Evolutionary conservation across 2,329 filamentous ascomycete genomes (phyloP).

Genomic region (Beauveria caledonica): DNA sequence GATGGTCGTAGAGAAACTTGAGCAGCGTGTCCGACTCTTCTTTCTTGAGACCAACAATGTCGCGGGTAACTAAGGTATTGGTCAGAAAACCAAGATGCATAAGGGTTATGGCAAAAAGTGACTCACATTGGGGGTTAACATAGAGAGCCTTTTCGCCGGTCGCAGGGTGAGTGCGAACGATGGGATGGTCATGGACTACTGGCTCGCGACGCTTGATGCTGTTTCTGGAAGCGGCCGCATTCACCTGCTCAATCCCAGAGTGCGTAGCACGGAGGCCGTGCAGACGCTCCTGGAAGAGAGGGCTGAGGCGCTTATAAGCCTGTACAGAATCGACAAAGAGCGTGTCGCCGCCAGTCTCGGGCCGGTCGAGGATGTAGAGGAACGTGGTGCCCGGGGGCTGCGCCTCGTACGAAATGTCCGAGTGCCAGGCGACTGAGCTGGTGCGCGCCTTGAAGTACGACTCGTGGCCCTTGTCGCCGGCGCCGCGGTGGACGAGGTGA

Average conservation of each 20-base stretch:
- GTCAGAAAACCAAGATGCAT: background rate
- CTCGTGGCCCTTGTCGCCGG: slow-evolving; percentile 31
- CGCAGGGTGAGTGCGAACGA: slow-evolving; percentile 66
- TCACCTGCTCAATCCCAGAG: slow-evolving; percentile 67
- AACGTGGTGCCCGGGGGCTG: slow-evolving; percentile 81
- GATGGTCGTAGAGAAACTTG: slow-evolving; percentile 52
- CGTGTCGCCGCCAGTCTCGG: slow-evolving; percentile 68
- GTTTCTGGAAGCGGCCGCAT: slow-evolving; percentile 50
- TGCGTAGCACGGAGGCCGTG: slow-evolving; percentile 71
- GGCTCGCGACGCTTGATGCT: slow-evolving; percentile 66
- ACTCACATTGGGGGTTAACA: slow-evolving; percentile 65
- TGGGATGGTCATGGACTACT: slow-evolving; percentile 56
- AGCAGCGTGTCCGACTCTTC: slow-evolving; percentile 68
- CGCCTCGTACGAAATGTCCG: slow-evolving; percentile 71
- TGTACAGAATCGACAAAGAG: slow-evolving; percentile 66
- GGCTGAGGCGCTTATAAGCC: slow-evolving; percentile 68
- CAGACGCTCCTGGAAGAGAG: slow-evolving; percentile 64
- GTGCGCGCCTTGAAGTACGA: slow-evolving; percentile 59
- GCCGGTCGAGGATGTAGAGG: slow-evolving; percentile 69
- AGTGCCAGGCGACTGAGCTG: slow-evolving; percentile 74
- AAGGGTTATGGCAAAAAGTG: background rate
- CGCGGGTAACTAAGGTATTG: slow-evolving; percentile 52
- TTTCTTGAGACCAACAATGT: slow-evolving; percentile 70
- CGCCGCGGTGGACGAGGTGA: slow-evolving; percentile 60
- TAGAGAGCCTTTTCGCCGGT: slow-evolving; percentile 74